Base-by-base conservation (phyloP, 2,329 filamentous ascomycete genomes). In the Colletotrichum zoysiae region DNA sequence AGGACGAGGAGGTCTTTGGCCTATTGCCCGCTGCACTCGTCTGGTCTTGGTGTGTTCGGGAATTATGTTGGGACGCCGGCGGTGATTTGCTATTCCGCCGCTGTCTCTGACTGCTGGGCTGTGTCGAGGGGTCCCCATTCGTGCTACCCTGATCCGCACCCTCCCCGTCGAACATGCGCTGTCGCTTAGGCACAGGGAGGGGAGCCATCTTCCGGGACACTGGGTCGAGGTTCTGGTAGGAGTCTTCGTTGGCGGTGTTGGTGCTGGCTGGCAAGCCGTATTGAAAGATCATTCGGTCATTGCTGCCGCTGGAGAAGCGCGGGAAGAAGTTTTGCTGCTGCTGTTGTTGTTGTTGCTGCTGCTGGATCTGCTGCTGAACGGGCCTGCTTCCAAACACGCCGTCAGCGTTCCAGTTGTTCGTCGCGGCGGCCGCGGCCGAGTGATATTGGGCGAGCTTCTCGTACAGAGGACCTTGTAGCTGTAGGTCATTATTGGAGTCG, bases 1-100 rank as follows among this genome's bases (percentile, higher is more conserved):
- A 81, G 5, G 81, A 74, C 3, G 78, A 65, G 3, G 78, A 23
- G 65, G 74, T 46, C 73, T 55, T 69, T 46, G 61, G 38, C 26
- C 57, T 71, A 23, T 55, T 71, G 44, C 46, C 56, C 50, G 30
- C 60, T 38, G 63, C 42, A 14, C 61, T 50, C 38, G 71, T 58
- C 42, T 68, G 71, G 46, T 57, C 69, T 30, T 62, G 65, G 5
- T 46, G 46, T 11, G 23, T 51, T 20, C 56, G 59, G 11, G 58
- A 56, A 18, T 56, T 42, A 20, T 64, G 57, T 35, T 59, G 63
- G 51, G 64, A 44, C 23, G 58, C 50, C 20, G 50, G n/a, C 18
- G 71, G 67, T 18, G 63, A 71, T n/a, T 57, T 71, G 50, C 62
- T 69, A 35, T 61, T 60, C 26, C 60, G 60, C 18, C 71, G 59